Percentiles rank a stretch among this genome's conserved stretches.
Evolutionary conservation across 2,329 filamentous ascomycete species (phyloP).

Genomic region (Aspergillus carbonarius): DNA sequence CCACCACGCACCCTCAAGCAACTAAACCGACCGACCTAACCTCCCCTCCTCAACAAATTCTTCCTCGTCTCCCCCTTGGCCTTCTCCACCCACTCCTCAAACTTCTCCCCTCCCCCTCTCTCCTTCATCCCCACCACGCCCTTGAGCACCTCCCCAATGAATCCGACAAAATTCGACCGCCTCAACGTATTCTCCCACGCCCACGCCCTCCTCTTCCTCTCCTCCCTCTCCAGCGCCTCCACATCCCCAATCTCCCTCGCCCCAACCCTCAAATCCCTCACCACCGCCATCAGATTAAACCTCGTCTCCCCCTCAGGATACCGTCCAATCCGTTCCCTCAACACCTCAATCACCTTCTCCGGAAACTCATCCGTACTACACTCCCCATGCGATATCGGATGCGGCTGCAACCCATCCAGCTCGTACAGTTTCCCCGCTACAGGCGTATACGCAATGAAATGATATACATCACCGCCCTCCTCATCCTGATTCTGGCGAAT

Average conservation of each 20-base stretch:
- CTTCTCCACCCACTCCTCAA: constrained; percentile 81
- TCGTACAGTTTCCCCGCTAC: constrained; percentile 83
- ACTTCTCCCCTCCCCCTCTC: constrained; percentile 62
- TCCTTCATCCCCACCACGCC: constrained; percentile 77
- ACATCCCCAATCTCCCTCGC: constrained; percentile 80
- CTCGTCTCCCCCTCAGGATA: constrained; percentile 87
- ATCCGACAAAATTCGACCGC: constrained; percentile 93
- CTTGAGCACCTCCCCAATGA: constrained; percentile 86
- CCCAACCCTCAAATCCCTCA: constrained; percentile 73
- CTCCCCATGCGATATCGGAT: constrained; percentile 82
- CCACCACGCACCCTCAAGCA: not conserved
- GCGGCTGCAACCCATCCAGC: constrained; percentile 89
- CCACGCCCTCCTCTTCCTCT: constrained; percentile 82
- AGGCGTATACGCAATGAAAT: constrained; percentile 93
- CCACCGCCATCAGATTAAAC: constrained; percentile 94
- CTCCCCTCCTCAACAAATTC: constrained; percentile 39
- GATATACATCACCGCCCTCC: constrained; percentile 84
- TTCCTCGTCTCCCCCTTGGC: constrained; percentile 46
- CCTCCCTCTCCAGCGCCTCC: constrained; percentile 75
- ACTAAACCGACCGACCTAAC: constrained; percentile 3
- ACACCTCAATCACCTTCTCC: constrained; percentile 77
- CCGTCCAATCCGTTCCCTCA: constrained; percentile 77
- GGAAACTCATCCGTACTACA: constrained; percentile 73
- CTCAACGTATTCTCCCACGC: constrained; percentile 91
- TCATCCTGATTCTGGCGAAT: constrained; percentile 67